Percentiles rank a stretch among this genome's conserved stretches.
These are phyloP conservation scores for Exophiala aquamarina DNA, from an alignment of 2,329 filamentous ascomycete genomes.

Conservation along the genomic window DNA sequence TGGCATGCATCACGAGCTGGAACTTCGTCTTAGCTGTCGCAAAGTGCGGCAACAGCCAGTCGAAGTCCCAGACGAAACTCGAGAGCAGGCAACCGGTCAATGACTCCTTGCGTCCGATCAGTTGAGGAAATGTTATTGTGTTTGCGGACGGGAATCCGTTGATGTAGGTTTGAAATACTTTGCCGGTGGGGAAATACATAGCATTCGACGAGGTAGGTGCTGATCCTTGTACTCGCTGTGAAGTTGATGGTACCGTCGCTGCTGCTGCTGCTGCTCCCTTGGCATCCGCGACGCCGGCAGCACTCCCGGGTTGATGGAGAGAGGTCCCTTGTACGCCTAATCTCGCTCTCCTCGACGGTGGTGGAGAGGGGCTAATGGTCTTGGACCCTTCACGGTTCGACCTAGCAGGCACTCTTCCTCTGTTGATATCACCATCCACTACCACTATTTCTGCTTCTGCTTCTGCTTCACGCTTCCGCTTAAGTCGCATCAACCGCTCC, in stretches of 20 bases:
- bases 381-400: conserved; percentile 6
- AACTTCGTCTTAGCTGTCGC: conserved; percentile 61
- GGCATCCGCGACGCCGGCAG: not conserved
- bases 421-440: not conserved
- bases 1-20: conserved; percentile 63
- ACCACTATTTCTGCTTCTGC: conserved; percentile 7
- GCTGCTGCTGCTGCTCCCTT: not conserved
- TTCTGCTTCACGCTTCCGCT: conserved; percentile 59
- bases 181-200: conserved; percentile 57
- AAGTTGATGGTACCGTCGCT: not conserved
- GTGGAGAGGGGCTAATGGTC: conserved; percentile 19
- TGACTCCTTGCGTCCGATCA: conserved; percentile 81
- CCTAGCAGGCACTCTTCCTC: conserved; percentile 34
- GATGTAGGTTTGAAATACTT: conserved; percentile 80
- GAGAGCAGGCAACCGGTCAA: conserved; percentile 79
- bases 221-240: not conserved
- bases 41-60: conserved; percentile 75
- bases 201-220: conserved; percentile 7
- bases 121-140: conserved; percentile 51
- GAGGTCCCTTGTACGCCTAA: not conserved
- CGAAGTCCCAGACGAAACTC: conserved; percentile 81
- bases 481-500: conserved; percentile 71
- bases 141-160: conserved; percentile 57
- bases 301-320: not conserved
- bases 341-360: conserved; percentile 24